Evolutionary conservation across 75 land plant species (phyloP).

Genomic region (Cryptomeria japonica): DNA sequence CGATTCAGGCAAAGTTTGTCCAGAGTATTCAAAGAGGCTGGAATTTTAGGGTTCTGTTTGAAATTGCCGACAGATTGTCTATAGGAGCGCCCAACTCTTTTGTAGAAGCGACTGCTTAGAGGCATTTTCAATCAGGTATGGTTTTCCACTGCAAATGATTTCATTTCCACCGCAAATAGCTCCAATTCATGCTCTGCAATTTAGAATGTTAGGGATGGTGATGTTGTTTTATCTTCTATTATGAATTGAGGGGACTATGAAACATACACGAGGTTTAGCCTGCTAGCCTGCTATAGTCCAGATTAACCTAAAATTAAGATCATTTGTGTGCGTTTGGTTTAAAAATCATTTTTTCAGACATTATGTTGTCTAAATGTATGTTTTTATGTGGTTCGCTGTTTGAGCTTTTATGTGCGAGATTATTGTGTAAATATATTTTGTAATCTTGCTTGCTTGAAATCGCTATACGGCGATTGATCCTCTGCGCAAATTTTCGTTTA

Average conservation of each 20-base stretch:
- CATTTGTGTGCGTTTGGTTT: neutral
- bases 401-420: neutral
- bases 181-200: neutral
- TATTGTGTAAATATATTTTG: neutral
- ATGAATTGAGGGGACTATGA: neutral
- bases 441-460: neutral
- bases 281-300: neutral
- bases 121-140: neutral
- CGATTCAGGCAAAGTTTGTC: neutral
- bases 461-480: neutral
- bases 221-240: neutral
- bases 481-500: too few relatives aligned
- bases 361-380: neutral
- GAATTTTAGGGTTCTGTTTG: neutral
- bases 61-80: neutral
- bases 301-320: neutral
- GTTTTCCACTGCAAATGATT: neutral
- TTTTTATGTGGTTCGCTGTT: too few relatives aligned
- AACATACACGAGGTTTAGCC: neutral
- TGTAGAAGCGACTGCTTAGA: neutral
- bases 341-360: neutral
- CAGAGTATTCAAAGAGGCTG: neutral
- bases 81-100: neutral
- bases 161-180: neutral
- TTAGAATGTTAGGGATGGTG: neutral